Conservation (phyloP, 1,139 yeast species). For the Yamadazyma atlantica region DNA sequence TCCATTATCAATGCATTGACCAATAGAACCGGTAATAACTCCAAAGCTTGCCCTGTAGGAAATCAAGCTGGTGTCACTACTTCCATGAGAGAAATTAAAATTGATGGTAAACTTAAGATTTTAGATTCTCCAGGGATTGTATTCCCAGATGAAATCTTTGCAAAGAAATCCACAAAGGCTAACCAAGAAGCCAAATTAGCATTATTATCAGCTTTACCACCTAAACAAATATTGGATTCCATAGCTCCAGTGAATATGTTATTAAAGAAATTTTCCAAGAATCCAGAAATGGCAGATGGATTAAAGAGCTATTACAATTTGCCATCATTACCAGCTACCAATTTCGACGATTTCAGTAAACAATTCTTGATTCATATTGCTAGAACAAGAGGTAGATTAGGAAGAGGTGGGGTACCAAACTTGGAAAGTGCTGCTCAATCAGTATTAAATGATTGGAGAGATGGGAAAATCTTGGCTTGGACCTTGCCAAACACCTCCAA, state of each 20-base stretch:
- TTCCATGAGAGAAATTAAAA: conserved; percentile 83
- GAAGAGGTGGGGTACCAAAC: conserved; percentile 92
- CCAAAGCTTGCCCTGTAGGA: conserved; percentile 91
- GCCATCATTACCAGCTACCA: conserved; percentile 74
- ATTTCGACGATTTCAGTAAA: conserved; percentile 68
- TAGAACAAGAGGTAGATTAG: conserved; percentile 86
- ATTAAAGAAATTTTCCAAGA: conserved; percentile 70
- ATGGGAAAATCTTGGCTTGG: conserved; percentile 93
- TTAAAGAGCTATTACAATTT: conserved; percentile 71
- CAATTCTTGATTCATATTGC: conserved; percentile 92
- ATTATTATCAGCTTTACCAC: conserved; percentile 85
- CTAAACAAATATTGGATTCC: conserved; percentile 84
- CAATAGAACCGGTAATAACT: conserved; percentile 67
- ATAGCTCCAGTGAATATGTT: conserved; percentile 76
- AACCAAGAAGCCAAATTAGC: conserved; percentile 88
- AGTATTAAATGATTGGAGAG: conserved; percentile 94
- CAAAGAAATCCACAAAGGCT: conserved; percentile 47
- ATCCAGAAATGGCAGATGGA: conserved; percentile 71
- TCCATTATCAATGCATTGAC: conserved; percentile 90
- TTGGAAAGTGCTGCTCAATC: conserved; percentile 80
- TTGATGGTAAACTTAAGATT: conserved; percentile 84
- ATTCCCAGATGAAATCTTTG: conserved; percentile 67
- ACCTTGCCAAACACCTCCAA: conserved; percentile 73
- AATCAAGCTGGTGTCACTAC: conserved; percentile 98
- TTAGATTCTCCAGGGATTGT: conserved; percentile 98